Percentiles rank a stretch among this genome's conserved stretches.
Evolutionary conservation across 306 rosid species (phyloP).

Genomic region (Crotalaria pallida): DNA sequence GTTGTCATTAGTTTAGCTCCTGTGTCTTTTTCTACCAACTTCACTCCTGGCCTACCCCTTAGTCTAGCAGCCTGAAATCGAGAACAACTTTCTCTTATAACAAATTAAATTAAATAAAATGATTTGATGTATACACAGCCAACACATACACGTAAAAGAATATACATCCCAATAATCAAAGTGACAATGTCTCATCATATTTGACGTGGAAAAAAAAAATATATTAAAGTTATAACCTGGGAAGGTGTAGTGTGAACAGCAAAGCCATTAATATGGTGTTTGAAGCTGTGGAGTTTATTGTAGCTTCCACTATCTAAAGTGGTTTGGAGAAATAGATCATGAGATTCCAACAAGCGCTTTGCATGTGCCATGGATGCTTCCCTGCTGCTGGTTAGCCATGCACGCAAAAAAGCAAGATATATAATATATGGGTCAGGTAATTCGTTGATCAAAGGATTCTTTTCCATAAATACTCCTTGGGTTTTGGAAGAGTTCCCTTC

Average conservation of each 20-base stretch:
- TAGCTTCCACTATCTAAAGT: conserved; percentile 57
- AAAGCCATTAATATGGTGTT: conserved; percentile 66
- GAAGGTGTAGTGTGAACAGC: conserved; percentile 75
- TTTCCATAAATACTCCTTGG: too few relatives aligned
- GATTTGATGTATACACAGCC: too few relatives aligned
- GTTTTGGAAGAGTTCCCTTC: too few relatives aligned
- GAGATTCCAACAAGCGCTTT: conserved; percentile 46
- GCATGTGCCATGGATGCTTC: conserved; percentile 36
- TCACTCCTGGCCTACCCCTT: conserved; percentile 29
- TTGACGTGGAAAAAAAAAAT: too few relatives aligned
- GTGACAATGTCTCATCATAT: too few relatives aligned
- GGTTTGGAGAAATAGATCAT: conserved; percentile 52
- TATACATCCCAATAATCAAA: too few relatives aligned
- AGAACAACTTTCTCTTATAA: too few relatives aligned
- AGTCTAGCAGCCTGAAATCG: conserved; percentile 36
- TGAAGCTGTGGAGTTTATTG: conserved; percentile 66
- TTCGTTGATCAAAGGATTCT: not conserved
- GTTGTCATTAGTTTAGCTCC: conserved; percentile 32
- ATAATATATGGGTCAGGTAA: not conserved
- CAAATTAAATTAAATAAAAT: too few relatives aligned
- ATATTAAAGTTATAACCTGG: too few relatives aligned
- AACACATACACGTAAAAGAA: too few relatives aligned
- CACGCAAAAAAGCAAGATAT: not conserved
- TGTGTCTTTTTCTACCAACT: conserved; percentile 32
- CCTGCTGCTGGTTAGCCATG: conserved; percentile 36